Evolutionary conservation across 768 basidiomycete species (phyloP).

Genomic region (Boletus tylopilopsis): DNA sequence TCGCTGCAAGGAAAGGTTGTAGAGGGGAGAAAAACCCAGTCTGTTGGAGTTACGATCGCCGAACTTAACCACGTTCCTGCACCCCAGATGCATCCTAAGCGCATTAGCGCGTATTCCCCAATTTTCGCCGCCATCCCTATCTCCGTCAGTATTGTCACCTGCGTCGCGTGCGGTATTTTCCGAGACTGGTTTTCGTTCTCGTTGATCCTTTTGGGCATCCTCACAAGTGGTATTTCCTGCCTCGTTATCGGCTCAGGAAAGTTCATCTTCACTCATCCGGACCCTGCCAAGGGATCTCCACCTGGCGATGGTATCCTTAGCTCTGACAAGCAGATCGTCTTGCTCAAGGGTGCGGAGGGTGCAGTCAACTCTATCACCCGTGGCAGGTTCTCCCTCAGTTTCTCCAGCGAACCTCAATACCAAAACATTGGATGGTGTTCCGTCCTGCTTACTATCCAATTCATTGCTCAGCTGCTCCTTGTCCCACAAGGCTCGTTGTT

Average conservation of each 20-base stretch:
- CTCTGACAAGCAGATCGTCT: conserved; percentile 20
- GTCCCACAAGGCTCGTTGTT: conserved; percentile 31
- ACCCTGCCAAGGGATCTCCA: conserved; percentile 19
- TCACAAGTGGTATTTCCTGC: conserved; percentile 31
- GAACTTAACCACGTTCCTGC: conserved; percentile 24
- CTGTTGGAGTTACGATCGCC: conserved; percentile 27
- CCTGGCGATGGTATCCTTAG: conserved; percentile 29
- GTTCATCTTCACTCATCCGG: conserved; percentile 25
- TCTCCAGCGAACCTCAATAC: conserved; percentile 23
- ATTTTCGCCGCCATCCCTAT: conserved; percentile 32
- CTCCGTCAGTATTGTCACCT: conserved; percentile 25
- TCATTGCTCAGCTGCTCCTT: conserved; percentile 34
- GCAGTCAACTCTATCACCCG: conserved; percentile 30
- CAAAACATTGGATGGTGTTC: conserved; percentile 30
- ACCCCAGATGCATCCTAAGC: conserved; percentile 14
- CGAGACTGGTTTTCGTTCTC: conserved; percentile 33
- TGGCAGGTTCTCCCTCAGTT: conserved; percentile 25
- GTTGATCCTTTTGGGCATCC: conserved; percentile 33
- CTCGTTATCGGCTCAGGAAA: conserved; percentile 32
- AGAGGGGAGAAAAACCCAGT: conserved; percentile 22
- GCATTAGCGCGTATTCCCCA: conserved; percentile 17
- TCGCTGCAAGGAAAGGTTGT: conserved; percentile 11
- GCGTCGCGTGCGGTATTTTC: conserved; percentile 26
- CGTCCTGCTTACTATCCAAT: conserved; percentile 30
- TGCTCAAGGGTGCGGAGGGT: conserved; percentile 26